A percentile compares a stretch with the other conserved stretches of the same genome.
These are phyloP conservation scores for Claviceps africana DNA, from an alignment of 2,329 filamentous ascomycete species.

Conservation along the genomic window DNA sequence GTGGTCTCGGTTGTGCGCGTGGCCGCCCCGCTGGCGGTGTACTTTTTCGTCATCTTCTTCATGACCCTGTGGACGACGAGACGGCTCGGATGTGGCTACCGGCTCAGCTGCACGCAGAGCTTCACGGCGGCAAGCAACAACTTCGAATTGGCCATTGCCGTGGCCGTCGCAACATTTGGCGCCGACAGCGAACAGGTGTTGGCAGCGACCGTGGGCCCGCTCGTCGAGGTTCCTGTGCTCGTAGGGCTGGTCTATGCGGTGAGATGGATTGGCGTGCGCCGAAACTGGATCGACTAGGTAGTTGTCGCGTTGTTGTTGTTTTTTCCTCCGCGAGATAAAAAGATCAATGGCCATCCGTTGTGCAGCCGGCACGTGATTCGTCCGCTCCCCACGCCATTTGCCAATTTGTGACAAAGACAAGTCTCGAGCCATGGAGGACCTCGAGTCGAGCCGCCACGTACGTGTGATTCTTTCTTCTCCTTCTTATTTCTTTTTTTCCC, in stretches of 20 bases:
- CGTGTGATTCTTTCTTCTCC: not conserved
- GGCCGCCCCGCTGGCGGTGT: constrained; percentile 66
- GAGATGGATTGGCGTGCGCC: constrained; percentile 4
- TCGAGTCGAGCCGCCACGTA: not conserved
- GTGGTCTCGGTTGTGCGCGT: constrained; percentile 73
- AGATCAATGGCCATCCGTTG: not conserved
- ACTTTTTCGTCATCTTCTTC: constrained; percentile 65
- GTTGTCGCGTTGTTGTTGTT: not conserved
- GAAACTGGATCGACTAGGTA: constrained; percentile 3
- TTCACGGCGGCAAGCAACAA: constrained; percentile 89
- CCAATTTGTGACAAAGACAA: too few relatives aligned
- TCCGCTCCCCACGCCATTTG: not conserved
- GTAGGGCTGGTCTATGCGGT: constrained; percentile 59
- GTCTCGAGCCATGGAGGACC: not conserved
- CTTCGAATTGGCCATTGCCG: constrained; percentile 82
- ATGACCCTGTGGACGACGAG: constrained; percentile 47
- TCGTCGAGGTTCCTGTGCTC: constrained; percentile 77
- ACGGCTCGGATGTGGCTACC: constrained; percentile 61
- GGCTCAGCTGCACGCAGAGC: constrained; percentile 58
- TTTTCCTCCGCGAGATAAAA: not conserved
- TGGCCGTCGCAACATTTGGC: constrained; percentile 70
- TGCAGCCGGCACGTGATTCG: not conserved
- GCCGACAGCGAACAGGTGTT: constrained; percentile 66
- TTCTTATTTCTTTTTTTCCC: too few relatives aligned
- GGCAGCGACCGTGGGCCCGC: constrained; percentile 67